Evolutionary conservation across 192 early-diverging fungal species (phyloP).

Genomic region (Coemansia sp.): DNA sequence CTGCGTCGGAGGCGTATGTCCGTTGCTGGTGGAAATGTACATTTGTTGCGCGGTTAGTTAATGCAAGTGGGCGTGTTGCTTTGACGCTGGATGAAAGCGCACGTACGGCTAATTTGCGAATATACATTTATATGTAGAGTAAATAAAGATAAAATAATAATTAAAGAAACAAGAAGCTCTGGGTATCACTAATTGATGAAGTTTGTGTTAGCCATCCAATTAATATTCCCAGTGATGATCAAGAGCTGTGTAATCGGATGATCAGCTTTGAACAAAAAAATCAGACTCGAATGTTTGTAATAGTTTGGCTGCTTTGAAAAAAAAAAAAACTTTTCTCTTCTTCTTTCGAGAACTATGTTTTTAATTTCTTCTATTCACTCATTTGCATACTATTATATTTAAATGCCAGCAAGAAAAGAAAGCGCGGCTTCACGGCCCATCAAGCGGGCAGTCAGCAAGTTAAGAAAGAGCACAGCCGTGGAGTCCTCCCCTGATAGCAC

Average conservation of each 20-base stretch:
- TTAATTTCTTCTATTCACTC: background rate
- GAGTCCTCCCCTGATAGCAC: too few relatives aligned
- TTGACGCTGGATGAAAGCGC: background rate
- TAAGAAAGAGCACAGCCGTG: background rate
- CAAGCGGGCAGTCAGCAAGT: slow-evolving; percentile 5
- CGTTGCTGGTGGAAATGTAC: background rate
- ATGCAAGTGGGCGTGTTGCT: background rate
- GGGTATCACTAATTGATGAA: too few relatives aligned
- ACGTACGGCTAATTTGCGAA: background rate
- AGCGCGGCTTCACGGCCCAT: slow-evolving; percentile 1
- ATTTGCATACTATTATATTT: background rate
- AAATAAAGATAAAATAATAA: background rate
- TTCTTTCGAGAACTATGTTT: background rate
- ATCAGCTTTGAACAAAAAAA: background rate
- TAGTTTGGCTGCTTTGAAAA: background rate
- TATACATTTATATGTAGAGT: slow-evolving; percentile 1
- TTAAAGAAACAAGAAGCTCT: too few relatives aligned
- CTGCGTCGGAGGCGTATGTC: slow-evolving; percentile 12
- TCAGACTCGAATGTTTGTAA: background rate
- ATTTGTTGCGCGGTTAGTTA: background rate
- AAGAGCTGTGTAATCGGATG: too few relatives aligned
- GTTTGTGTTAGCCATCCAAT: too few relatives aligned
- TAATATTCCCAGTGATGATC: too few relatives aligned
- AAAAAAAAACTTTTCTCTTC: background rate
- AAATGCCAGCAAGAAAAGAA: slow-evolving; percentile 5